A percentile compares a stretch with the other conserved stretches of the same genome.
Conservation (phyloP, 1,284 basidiomycete species). For the Leccinum angustisporum region DNA sequence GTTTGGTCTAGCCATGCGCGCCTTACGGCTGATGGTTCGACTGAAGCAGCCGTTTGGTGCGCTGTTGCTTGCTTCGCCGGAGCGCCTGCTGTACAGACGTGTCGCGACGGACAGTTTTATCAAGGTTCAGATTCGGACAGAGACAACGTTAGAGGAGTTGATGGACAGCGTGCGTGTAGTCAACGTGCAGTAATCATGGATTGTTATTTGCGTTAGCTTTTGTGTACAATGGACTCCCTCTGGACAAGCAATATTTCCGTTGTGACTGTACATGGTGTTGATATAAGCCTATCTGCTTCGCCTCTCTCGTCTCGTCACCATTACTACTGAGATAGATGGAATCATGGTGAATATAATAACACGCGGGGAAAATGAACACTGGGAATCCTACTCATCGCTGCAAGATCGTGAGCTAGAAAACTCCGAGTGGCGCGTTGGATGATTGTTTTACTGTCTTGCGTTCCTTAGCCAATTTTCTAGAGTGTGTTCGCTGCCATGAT, state of each 20-base stretch:
- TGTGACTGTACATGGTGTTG: too few species aligned
- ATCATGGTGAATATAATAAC: background rate
- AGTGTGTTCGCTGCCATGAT: background rate
- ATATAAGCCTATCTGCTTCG: too few species aligned
- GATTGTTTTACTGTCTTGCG: too few species aligned
- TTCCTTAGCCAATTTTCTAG: background rate
- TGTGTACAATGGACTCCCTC: too few species aligned
- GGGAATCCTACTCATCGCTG: background rate
- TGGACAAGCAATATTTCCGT: too few species aligned
- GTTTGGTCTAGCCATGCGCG: background rate
- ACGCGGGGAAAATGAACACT: background rate
- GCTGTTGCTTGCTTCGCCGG: background rate
- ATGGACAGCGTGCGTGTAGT: background rate
- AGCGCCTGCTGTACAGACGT: background rate
- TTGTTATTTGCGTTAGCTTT: background rate
- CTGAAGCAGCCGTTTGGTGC: background rate
- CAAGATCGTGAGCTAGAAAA: background rate
- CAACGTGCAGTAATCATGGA: background rate
- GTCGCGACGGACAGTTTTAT: background rate
- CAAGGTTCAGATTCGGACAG: background rate
- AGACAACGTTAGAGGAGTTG: background rate
- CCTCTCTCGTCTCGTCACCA: too few species aligned
- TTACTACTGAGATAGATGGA: too few species aligned
- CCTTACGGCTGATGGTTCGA: background rate
- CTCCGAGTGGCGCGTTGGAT: background rate